These are phyloP conservation scores for Pulveroboletus frians DNA, from an alignment of 768 basidiomycete genomes.

Conservation along the genomic window DNA sequence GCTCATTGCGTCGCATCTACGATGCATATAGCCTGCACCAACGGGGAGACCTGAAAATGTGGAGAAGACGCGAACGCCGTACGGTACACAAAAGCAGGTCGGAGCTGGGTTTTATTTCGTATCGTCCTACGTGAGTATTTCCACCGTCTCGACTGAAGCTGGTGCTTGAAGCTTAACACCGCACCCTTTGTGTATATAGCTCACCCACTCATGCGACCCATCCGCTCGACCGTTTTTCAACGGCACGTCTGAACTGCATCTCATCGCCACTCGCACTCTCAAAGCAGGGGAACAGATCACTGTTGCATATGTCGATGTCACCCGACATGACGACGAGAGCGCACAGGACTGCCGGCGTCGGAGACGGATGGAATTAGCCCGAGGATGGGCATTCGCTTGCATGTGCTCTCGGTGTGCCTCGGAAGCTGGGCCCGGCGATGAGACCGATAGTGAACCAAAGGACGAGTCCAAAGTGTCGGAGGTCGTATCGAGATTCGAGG, in stretches of 20 bases:
- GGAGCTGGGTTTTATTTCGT: constrained; percentile 72
- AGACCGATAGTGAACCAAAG: constrained; percentile 32
- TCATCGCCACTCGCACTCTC: constrained; percentile 61
- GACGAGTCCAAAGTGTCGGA: constrained; percentile 51
- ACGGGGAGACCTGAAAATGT: constrained; percentile 59
- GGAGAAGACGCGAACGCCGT: constrained; percentile 72
- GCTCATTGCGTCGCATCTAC: not conserved
- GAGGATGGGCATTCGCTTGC: constrained; percentile 82
- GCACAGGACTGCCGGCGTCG: constrained; percentile 52
- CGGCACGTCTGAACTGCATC: constrained; percentile 64
- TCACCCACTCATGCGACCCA: constrained; percentile 72
- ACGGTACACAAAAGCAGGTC: constrained; percentile 70
- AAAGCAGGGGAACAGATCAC: constrained; percentile 74
- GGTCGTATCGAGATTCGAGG: constrained; percentile 30
- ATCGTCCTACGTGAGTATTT: constrained; percentile 58
- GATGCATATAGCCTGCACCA: constrained; percentile 42
- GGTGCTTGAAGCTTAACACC: not conserved
- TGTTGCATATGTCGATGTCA: constrained; percentile 70
- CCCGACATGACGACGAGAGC: constrained; percentile 50
- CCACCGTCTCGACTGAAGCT: not conserved
- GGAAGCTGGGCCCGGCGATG: constrained; percentile 39
- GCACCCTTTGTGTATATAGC: constrained; percentile 29
- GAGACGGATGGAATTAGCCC: constrained; percentile 66
- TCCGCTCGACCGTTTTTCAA: constrained; percentile 60
- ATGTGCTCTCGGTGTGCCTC: constrained; percentile 57